Evolutionary conservation across 2,329 filamentous ascomycete species (phyloP).

Genomic region (Aspergillus neotritici): DNA sequence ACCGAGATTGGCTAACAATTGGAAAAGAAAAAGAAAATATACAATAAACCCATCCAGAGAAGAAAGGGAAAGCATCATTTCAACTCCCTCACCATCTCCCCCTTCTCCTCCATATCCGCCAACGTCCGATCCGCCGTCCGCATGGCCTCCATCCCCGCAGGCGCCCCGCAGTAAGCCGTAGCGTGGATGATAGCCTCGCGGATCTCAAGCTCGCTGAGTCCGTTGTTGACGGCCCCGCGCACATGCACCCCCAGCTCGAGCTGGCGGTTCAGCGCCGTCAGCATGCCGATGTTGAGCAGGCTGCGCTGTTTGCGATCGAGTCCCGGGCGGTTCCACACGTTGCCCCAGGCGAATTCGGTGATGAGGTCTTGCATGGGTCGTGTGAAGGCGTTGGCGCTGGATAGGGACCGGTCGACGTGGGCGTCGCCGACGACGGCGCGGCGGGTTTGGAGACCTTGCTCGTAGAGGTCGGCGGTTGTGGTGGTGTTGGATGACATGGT

Average conservation of each 20-base stretch:
- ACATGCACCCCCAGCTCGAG: constrained; percentile 58
- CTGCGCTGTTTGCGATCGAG: constrained; percentile 57
- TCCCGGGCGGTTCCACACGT: constrained; percentile 58
- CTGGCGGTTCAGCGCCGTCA: constrained; percentile 56
- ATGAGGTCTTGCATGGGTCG: constrained; percentile 57
- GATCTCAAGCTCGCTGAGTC: constrained; percentile 57
- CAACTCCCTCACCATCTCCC: constrained; percentile 26
- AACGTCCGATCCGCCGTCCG: constrained; percentile 48
- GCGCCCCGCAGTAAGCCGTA: constrained; percentile 50
- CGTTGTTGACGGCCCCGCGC: constrained; percentile 59
- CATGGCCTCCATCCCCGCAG: constrained; percentile 51
- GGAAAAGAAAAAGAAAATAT: not conserved
- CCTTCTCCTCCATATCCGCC: constrained; percentile 48
- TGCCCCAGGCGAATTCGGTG: constrained; percentile 61
- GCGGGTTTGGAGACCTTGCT: constrained; percentile 56
- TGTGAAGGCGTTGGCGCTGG: constrained; percentile 55
- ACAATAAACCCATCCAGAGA: not conserved
- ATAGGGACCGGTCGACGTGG: constrained; percentile 55
- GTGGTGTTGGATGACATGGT: constrained; percentile 6
- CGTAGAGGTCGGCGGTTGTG: constrained; percentile 52
- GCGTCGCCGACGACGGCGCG: constrained; percentile 56
- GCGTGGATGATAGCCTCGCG: constrained; percentile 52
- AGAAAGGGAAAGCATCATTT: not conserved
- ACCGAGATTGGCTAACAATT: not conserved
- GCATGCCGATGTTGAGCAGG: constrained; percentile 60